Evolutionary conservation across 148 eudicot species (phyloP).

Genomic region (Salicornia ramosissima): DNA sequence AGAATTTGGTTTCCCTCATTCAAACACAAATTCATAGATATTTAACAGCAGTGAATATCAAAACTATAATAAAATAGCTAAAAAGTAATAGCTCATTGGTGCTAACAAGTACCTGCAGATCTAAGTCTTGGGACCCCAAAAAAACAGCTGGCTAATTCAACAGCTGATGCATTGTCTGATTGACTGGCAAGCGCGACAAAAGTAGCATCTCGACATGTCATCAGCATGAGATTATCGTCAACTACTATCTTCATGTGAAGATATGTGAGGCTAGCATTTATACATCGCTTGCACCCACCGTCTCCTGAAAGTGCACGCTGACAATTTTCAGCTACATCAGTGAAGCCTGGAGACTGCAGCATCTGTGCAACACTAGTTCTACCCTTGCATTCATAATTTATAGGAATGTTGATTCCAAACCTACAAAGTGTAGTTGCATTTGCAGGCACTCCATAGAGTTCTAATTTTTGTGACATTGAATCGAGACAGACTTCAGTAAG

Average conservation of each 20-base stretch:
- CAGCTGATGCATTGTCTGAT: conserved; percentile 55
- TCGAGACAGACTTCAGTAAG: conserved; percentile 53
- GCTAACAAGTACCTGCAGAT: conserved; percentile 27
- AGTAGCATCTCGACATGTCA: conserved; percentile 90
- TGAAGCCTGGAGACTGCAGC: conserved; percentile 78
- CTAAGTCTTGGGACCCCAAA: conserved; percentile 73
- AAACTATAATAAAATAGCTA: neutral
- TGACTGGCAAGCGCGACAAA: conserved; percentile 83
- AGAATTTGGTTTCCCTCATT: too few relatives aligned
- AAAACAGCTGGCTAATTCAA: conserved; percentile 76
- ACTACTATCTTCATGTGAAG: conserved; percentile 59
- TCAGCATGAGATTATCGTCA: conserved; percentile 62
- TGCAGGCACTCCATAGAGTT: conserved; percentile 64
- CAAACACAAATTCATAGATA: neutral
- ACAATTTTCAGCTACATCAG: conserved; percentile 53
- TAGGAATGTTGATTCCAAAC: conserved; percentile 75
- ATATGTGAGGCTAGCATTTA: conserved; percentile 76
- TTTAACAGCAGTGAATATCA: neutral
- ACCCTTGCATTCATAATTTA: conserved; percentile 77
- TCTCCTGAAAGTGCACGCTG: conserved; percentile 39
- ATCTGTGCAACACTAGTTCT: conserved; percentile 77
- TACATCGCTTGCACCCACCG: conserved; percentile 59
- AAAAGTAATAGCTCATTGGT: neutral
- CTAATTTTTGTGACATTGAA: conserved; percentile 60
- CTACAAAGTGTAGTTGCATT: conserved; percentile 77